Base-by-base conservation (phyloP, 345 rosid species). In the Rubroshorea leprosula region DNA sequence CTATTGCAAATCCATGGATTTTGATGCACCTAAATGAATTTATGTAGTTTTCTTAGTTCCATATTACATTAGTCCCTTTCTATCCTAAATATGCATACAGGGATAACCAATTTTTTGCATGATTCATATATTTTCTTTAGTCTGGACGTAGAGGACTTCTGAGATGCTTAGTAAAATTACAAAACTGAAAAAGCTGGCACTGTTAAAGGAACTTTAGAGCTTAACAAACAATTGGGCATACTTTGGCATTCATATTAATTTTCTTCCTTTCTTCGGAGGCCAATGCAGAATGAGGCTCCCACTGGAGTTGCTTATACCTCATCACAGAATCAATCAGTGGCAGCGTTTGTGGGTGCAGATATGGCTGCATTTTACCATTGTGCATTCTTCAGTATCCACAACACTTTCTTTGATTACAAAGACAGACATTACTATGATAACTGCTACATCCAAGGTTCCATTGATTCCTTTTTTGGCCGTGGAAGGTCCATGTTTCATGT, bases 241-340 rank as follows among this genome's bases (percentile, higher is more conserved):
- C 1, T 13, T 2, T 15, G 47, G 3, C 0, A 13, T 44, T 44
- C n/a, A 13, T 2, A 44, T 44, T 14, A 14, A 0, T 4, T 13
- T 44, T n/a, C 18, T 14, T 14, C 18, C 47, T 44, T 44, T 29
- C 35, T 29, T 44, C 1, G 47, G 47, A 10, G 6, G 5, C 14
- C 17, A 6, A 39, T 41, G 55, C 74, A 92, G 96, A 92, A 92
- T 45, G 95, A 84, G 68, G 98, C 96, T 23, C 96, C 98, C 0
- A 64, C 90, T 0, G 98, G 95, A 21, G 64, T 83, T 60, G 98
- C 96, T 24, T 92, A 84, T 61, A 92, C 95, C n/a, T n/a, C n/a
- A 18, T 89, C 98, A 45, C 95, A 92, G 16, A 92, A 92, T 68
- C 98, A 92, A 63, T 89, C 98, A 3, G 97, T 92, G 49, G 96